Evolutionary conservation across 345 rosid species (phyloP), one percentile per base, ranked within the genome.

Genomic region (Psidium guajava): DNA sequence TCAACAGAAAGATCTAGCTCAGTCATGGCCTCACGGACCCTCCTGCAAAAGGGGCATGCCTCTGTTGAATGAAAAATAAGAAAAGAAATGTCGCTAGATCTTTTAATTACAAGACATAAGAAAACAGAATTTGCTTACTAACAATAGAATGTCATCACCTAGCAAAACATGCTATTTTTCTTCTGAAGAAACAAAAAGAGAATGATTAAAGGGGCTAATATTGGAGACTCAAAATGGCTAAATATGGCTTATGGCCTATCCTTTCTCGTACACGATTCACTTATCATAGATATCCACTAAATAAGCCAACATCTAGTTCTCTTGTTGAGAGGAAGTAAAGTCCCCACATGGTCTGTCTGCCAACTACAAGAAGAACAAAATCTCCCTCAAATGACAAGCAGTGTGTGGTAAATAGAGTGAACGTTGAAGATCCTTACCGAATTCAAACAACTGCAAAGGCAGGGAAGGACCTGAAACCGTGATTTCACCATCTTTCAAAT

Each of bases 1-100:
- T 94, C 96, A 6, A 88, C 93, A 57, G 94, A 93, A 85, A 95
- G 96, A 91, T 94, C 96, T 86, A 95, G 89, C 94, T 95, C 98
- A 83, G 96, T 95, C 89, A 95, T 58, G 82, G 98, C 96, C 87
- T 95, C 98, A 36, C 98, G 90, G 87, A 92, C 95, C 88, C 98
- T 93, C 86, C 98, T 89, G 83, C 98, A 95, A 88, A 95, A 94
- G 84, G 98, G 98, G 88, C 95, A 95, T 81, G 96, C 96, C 91
- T 95, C 98, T 94, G 92, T 90, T 80, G 44, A 87, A 89, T 85
- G 84, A n/a, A 82, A 86, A 81, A 56, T 42, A 81, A 80, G 55
- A 85, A 75, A 24, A 49, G 54, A 82, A 42, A 85, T 53, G 40
- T 74, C 21, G 12, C 77, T 69, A 69, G 47, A 32, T 69, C 77